These are phyloP conservation scores for Aspergillus leporis DNA, from an alignment of 495 filamentous ascomycete species.

Conservation along the genomic window DNA sequence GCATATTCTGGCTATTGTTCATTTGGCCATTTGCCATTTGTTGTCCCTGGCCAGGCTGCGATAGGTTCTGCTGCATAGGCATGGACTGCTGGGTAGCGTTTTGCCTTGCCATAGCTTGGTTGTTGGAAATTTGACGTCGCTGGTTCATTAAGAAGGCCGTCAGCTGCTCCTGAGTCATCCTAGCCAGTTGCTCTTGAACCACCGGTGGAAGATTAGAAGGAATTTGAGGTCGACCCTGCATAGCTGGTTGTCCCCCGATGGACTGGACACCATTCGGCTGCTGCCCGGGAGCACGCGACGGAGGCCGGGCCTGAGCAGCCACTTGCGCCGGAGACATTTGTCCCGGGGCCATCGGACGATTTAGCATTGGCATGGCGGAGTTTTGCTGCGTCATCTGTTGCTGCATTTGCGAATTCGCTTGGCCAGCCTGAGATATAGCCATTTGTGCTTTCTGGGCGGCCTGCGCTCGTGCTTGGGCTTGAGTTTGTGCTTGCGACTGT, in stretches of 20 bases:
- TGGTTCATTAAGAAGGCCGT: conserved; percentile 39
- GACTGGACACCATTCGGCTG: conserved; percentile 31
- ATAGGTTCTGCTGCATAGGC: conserved; percentile 31
- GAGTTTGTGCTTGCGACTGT: conserved; percentile 40
- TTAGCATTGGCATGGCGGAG: conserved; percentile 60
- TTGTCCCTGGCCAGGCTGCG: conserved; percentile 40
- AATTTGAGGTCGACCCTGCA: conserved; percentile 38
- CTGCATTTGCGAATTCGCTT: conserved; percentile 35
- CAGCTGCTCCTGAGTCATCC: conserved; percentile 38
- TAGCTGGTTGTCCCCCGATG: conserved; percentile 27
- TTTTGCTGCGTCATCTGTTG: conserved; percentile 50
- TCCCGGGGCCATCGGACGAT: conserved; percentile 53
- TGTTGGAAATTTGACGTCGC: conserved; percentile 29
- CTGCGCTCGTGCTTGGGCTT: conserved; percentile 44
- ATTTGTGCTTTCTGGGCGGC: conserved; percentile 52
- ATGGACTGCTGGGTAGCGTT: conserved; percentile 30
- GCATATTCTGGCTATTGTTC: conserved; percentile 36
- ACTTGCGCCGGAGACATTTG: conserved; percentile 48
- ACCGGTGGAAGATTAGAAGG: conserved; percentile 36
- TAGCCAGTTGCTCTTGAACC: conserved; percentile 36
- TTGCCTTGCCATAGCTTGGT: conserved; percentile 26
- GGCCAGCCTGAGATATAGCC: conserved; percentile 42
- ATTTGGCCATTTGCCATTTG: conserved; percentile 40
- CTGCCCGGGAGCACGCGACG: conserved; percentile 37
- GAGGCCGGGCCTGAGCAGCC: conserved; percentile 38